Evolutionary conservation across 208 protist genomes (phyloP).

Genomic region (Acanthamoeba healyi): DNA sequence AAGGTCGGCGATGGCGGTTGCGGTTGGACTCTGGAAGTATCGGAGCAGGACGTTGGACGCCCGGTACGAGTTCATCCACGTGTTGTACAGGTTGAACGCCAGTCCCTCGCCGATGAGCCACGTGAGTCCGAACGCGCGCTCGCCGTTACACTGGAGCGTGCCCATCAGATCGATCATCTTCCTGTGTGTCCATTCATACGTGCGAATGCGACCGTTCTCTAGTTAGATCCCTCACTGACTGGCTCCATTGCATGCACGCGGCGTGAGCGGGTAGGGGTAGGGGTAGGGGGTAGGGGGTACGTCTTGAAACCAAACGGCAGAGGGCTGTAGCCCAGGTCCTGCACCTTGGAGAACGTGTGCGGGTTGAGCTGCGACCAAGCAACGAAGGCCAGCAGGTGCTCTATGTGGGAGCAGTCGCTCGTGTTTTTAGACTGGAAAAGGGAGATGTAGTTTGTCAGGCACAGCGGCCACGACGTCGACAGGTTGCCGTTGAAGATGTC

Average conservation of each 20-base stretch:
- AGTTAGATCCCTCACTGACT: not conserved
- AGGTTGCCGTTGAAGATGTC: not conserved
- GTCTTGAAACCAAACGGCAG: not conserved
- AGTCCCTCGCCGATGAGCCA: constrained; percentile 12
- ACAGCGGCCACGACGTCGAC: not conserved
- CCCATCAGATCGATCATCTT: not conserved
- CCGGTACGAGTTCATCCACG: not conserved
- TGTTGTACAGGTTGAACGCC: not conserved
- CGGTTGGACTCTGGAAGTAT: not conserved
- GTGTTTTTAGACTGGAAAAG: not conserved
- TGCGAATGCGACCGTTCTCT: not conserved
- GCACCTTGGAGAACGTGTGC: not conserved
- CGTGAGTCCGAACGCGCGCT: not conserved
- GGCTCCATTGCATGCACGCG: no score
- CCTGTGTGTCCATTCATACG: not conserved
- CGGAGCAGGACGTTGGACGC: not conserved
- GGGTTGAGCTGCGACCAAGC: constrained; percentile 30
- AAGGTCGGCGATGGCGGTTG: not conserved
- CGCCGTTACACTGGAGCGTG: not conserved
- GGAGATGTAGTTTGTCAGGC: not conserved
- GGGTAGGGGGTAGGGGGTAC: no score
- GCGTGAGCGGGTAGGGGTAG: no score
- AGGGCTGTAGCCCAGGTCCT: not conserved
- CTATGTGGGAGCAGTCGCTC: not conserved
- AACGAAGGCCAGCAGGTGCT: not conserved